Evolutionary conservation across 1,139 yeast genomes (phyloP), one percentile per base, ranked within the genome.

Genomic region (Meyerozyma athensensis): DNA sequence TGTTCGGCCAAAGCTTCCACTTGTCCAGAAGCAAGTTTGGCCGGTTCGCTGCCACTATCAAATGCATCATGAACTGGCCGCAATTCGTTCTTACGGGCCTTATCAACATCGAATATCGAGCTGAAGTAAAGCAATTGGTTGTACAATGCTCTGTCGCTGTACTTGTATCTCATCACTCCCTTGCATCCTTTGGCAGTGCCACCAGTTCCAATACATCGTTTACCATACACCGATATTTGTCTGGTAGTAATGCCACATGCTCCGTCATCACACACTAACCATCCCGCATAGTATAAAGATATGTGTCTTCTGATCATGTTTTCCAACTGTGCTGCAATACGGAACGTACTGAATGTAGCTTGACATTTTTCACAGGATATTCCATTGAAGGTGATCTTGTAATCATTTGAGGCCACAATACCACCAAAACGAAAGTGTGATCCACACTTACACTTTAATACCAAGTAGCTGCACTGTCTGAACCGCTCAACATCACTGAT

Each of bases 141-240:
- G 66, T 92, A 92, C 36, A 94, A 71, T 37, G 79, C 81, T 55
- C 82, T 82, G 59, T 87, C 96, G 30, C 79, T 69, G 58, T 86
- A 92, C 44, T 74, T 75, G 60, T 80, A 86, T 41, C 77, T 66
- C 89, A 90, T 85, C 17, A 84, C 74, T 22, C 98, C 98, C 48
- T 83, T 81, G 58, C 97, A 92, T 20, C 79, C 80, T 47, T 67
- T 72, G 1, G 80, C 79, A 35, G 65, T 70, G 6, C 86, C 86
- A 46, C 72, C 73, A 43, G 59, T 59, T 37, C 85, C 83, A 42
- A 89, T 71, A 62, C 98, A 92, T 48, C 94, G 72, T 49, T 79
- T 80, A 43, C 97, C 97, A 53, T 86, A 89, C 3, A 90, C 97
- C 10, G 92, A 80, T 18, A 92, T 74, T 54, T 90, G 96, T 44